Evolutionary conservation across 202 grass and related monocot genomes (phyloP), one percentile per base, ranked within the genome.

Genomic region (Digitaria exilis): DNA sequence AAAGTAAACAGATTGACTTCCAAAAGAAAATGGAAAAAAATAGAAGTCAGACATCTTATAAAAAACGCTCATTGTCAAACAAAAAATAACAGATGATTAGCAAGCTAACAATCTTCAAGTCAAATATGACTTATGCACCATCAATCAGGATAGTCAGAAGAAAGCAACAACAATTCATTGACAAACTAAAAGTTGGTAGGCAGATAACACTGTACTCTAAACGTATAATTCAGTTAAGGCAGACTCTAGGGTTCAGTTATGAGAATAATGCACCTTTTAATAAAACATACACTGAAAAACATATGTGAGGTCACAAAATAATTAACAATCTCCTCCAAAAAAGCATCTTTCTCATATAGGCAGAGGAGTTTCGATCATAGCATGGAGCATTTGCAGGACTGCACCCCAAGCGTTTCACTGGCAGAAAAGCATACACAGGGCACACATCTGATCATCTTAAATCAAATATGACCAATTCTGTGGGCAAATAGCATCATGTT

Each of bases 31-130:
- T 81, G 39, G 29, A 85, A 71, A 57, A 78, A 77, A 85, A 1
- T 73, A 77, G 37, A 82, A 73, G 83, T 82, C 83, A 73, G 59
- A 84, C 41, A 86, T 71, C 54, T 78, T 73, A 89, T 56, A 89
- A 32, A 73, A 73, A 62, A n/a, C 63, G 26, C 6, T 75, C 51
- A 80, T 70, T 16, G 75, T 75, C 80, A 84, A 80, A 80, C 64
- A 75, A 70, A 77, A 69, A 48, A 52, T 69, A 50, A 51, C 10
- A 63, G 30, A 37, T 59, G 25, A 62, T 56, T 28, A 62, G 9
- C 56, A 73, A 83, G 64, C 44, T 25, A 87, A 70, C 37, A 35
- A 83, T 51, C 21, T 70, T 75, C 31, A 69, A 75, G 69, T 87
- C 84, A 87, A 90, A 83, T 73, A 76, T 49, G 37, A 83, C 79